Base-by-base conservation (phyloP, 192 early-diverging fungal genomes). In the Coemansia sp. region DNA sequence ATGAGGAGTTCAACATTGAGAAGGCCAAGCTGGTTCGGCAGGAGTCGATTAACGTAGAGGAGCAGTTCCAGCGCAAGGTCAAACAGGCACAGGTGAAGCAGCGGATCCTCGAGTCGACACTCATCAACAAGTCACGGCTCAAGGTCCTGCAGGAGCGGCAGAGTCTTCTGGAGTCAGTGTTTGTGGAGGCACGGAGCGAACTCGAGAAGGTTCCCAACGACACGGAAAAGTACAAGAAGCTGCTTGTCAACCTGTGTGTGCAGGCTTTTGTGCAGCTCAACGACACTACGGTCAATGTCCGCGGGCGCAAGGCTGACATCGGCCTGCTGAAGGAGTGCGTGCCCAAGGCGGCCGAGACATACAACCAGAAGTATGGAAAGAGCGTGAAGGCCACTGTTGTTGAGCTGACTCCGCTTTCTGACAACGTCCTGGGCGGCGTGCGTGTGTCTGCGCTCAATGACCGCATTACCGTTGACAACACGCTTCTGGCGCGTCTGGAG, bases 1-100 rank as follows among this genome's bases (percentile, higher is more conserved):
- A 99, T 80, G 97, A 99, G 70, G 97, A 99, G 73, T 99, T 98
- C 88, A 99, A 99, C 85, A 99, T 99, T 86, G 97, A 99, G 86
- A 82, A 82, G 71, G 97, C 94, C 80, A 99, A 99, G 80, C 88
- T 98, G 51, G 97, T 99, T 22, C 94, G 97, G 55, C 91, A 94
- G 81, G 97, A 99, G 80, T 92, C 95, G 19, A 86, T 98, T 74
- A 94, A 93, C 69, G 97, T 99, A 67, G 97, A 99, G 62, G 90
- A 92, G 67, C 88, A 91, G 65, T 99, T 94, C 86, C 89, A 95
- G 74, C 93, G 95, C 82, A 98, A 99, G 80, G 88, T 93, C 66
- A 99, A 99, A 85, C 97, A 98, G 84, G 92, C 92, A 18, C 93
- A 99, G 82, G 90, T 98, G 16, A 91, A 95, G 85, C 91, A 93